Evolutionary conservation across 805 yeast genomes (phyloP).

Genomic region (Myxozyma melibiosi): DNA sequence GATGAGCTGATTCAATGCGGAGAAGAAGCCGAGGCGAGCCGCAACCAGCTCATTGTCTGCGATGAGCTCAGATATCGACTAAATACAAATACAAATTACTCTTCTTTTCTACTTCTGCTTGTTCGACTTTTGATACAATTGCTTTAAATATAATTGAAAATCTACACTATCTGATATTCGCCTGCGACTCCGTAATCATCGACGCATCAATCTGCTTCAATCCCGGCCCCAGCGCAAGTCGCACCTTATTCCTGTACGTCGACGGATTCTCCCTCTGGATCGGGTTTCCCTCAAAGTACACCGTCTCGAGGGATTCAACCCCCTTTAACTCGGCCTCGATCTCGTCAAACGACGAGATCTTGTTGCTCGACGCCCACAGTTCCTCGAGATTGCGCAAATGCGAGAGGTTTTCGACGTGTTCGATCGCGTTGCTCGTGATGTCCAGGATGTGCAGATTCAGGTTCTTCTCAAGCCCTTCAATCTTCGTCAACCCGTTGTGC

Average conservation of each 20-base stretch:
- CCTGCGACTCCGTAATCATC: constrained; percentile 38
- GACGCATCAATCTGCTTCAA: constrained; percentile 90
- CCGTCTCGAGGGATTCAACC: constrained; percentile 73
- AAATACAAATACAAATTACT: too few relatives aligned
- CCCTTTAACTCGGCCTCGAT: constrained; percentile 65
- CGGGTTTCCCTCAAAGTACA: constrained; percentile 93
- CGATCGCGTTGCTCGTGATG: constrained; percentile 72
- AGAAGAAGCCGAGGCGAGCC: too few relatives aligned
- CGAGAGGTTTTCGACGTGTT: constrained; percentile 60
- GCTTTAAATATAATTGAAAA: neutral
- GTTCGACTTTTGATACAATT: neutral
- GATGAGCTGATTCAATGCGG: too few relatives aligned
- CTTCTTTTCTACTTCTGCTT: neutral
- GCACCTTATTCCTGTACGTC: constrained; percentile 81
- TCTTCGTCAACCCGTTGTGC: constrained; percentile 72
- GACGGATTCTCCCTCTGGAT: constrained; percentile 72
- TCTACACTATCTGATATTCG: constrained; percentile 17
- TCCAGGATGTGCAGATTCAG: constrained; percentile 71
- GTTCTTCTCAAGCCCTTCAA: constrained; percentile 79
- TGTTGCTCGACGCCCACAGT: constrained; percentile 87
- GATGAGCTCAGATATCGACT: too few relatives aligned
- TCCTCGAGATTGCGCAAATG: constrained; percentile 79
- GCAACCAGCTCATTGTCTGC: too few relatives aligned
- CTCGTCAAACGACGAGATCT: constrained; percentile 67
- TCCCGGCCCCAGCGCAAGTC: constrained; percentile 68